Conservation (phyloP, 2,329 filamentous ascomycete species). For the Plectosphaerella cucumerina region DNA sequence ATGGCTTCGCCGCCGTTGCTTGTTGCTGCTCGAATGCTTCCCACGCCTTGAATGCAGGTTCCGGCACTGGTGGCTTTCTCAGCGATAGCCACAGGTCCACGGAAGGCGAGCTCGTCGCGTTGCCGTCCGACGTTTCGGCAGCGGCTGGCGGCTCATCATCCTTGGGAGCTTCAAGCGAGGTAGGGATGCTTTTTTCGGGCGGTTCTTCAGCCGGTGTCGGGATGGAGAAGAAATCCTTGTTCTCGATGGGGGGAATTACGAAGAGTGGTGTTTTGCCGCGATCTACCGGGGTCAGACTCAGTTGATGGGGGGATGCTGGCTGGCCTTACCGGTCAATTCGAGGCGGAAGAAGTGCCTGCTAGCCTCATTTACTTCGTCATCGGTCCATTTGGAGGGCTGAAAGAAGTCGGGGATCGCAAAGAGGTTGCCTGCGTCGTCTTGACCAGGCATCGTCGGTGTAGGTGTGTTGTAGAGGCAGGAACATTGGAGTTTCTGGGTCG, state of each 20-base stretch:
- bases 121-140: too few species aligned
- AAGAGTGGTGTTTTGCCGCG: conserved; percentile 1
- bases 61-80: conserved; percentile 22
- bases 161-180: too few species aligned
- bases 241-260: conserved; percentile 7
- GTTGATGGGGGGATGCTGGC: too few species aligned
- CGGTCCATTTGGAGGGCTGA: conserved; percentile 47
- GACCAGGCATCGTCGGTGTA: conserved; percentile 28
- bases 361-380: conserved; percentile 19
- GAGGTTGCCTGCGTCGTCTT: conserved; percentile 40
- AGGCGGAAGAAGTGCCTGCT: conserved; percentile 39
- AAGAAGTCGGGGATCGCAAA: conserved; percentile 63
- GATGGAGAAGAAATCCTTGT: conserved; percentile 35
- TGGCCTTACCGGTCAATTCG: conserved; percentile 25
- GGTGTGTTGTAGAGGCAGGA: neutral
- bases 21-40: conserved; percentile 53
- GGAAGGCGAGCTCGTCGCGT: neutral
- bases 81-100: conserved; percentile 44
- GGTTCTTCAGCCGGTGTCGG: neutral
- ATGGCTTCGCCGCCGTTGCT: conserved; percentile 33
- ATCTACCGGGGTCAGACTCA: too few species aligned
- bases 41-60: conserved; percentile 60
- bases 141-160: too few species aligned
- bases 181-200: neutral
- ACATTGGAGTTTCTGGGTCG: neutral